A percentile compares a stretch with the other conserved stretches of the same genome.
phyloP scores from a whole-genome alignment of 164 flowering plant species.

The Paratinospora sagittata region DNA sequence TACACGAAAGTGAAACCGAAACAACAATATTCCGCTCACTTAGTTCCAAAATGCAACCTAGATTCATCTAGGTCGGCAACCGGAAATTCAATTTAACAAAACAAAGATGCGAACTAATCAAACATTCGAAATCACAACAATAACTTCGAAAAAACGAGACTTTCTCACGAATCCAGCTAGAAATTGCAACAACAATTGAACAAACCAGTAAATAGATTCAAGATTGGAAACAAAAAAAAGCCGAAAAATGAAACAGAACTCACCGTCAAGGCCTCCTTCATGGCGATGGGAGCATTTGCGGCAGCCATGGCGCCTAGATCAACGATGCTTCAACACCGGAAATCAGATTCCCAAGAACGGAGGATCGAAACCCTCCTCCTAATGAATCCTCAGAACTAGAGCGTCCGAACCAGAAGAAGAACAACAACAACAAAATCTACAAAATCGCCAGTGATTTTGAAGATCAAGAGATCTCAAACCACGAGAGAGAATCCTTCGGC shows the following conservation, averaged over 20 bases:
- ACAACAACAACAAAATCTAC: too few species aligned
- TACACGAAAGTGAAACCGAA: not conserved
- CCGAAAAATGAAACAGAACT: conserved; percentile 11
- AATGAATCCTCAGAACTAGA: too few species aligned
- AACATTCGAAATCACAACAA: not conserved
- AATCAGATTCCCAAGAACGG: conserved; percentile 17
- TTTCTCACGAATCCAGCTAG: conserved; percentile 7
- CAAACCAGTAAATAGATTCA: not conserved
- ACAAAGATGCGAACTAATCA: not conserved
- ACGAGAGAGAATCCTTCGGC: not conserved
- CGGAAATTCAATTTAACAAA: not conserved
- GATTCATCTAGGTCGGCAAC: not conserved
- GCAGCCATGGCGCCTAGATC: conserved; percentile 82
- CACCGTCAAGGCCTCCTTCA: conserved; percentile 89
- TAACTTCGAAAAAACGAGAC: not conserved
- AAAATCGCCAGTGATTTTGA: too few species aligned
- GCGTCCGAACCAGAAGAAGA: too few species aligned
- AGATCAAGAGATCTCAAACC: not conserved
- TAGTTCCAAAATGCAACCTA: not conserved
- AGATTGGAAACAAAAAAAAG: not conserved
- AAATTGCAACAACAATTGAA: not conserved
- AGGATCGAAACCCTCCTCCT: conserved; percentile 11
- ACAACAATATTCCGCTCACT: not conserved
- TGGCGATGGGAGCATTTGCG: conserved; percentile 92
- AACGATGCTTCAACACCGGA: conserved; percentile 9